Evolutionary conservation across 192 early-diverging fungal species (phyloP).

Genomic region (Borealophlyctis nickersoniae): DNA sequence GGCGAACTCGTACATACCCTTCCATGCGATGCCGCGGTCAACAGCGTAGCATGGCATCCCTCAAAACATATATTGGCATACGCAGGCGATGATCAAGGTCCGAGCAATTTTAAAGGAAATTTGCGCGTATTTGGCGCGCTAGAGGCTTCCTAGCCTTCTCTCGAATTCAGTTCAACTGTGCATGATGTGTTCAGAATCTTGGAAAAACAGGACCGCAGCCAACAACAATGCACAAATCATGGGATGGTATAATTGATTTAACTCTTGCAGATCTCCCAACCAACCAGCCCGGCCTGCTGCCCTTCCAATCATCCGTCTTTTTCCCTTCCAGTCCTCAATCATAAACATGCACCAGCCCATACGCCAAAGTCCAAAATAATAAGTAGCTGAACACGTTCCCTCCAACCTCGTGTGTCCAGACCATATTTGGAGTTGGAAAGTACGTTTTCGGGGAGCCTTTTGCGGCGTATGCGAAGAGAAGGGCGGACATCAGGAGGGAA

Average conservation of each 20-base stretch:
- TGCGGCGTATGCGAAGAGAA: constrained; percentile 58
- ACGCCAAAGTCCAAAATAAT: constrained; percentile 75
- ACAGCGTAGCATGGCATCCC: constrained; percentile 80
- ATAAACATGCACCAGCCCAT: constrained; percentile 76
- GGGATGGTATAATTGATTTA: no score
- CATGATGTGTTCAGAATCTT: no score
- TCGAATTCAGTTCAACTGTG: no score
- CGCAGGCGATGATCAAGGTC: constrained; percentile 62
- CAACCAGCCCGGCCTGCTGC: no score
- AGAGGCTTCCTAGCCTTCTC: no score
- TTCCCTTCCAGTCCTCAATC: no score
- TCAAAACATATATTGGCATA: constrained; percentile 72
- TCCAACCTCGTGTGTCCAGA: constrained; percentile 60
- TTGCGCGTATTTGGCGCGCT: constrained; percentile 30
- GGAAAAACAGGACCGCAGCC: no score
- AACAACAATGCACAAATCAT: no score
- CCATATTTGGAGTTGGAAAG: constrained; percentile 16
- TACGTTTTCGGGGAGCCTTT: constrained; percentile 19
- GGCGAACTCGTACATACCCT: constrained; percentile 70
- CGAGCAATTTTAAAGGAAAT: constrained; percentile 26
- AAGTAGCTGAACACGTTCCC: constrained; percentile 60
- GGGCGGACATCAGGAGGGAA: constrained; percentile 63
- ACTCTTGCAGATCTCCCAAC: no score
- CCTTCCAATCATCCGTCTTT: no score
- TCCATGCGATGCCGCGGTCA: constrained; percentile 62